Base-by-base conservation (phyloP, 2,329 filamentous ascomycete species). In the Chrysoporthe cubensis region DNA sequence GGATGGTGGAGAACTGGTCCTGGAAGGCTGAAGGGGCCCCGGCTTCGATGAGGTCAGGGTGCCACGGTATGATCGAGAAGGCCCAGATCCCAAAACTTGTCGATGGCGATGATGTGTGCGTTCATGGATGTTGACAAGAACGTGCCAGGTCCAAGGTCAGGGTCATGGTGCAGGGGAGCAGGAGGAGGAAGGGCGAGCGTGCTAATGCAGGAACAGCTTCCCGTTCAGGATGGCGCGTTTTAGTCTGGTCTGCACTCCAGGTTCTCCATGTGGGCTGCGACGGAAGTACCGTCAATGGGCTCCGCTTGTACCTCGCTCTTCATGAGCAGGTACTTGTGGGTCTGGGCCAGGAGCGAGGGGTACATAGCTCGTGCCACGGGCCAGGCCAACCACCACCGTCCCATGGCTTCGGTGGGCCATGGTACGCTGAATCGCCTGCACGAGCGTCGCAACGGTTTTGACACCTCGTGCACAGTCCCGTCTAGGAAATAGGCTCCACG, bases 161-260 rank as follows among this genome's bases (percentile, higher is more conserved):
- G 54, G 18, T 43, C 44, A 48, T 14, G 65, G 65, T 57, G 44
- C 50, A 56, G 40, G 46, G 44, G 9, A 57, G 37, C 18, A 57
- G 34, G 14, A 56, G 26, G 48, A 34, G 34, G 42, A 48, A 44
- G 40, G 43, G 59, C 40, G 43, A 58, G 46, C 37, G 61, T 64
- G 61, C 69, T 70, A 70, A 70, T 70, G 69, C 69, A 70, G 69
- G 69, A 69, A 70, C 69, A 62, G 52, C 50, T 62, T 66, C 64
- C 46, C 7, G 64, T 69, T 64, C 13, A 57, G 66, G 57, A 64
- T 62, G 64, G 62, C 52, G 21, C 58, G 69, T 68, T 69, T 66
- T 69, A 70, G 69, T 32, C 48, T 48, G 32, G 37, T 46, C 69
- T 70, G 69, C 60, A 66, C 61, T 64, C 66, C 64, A 64, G 66